Conservation (phyloP, 305 asterid genomes). For the Euphrasia arctica region DNA sequence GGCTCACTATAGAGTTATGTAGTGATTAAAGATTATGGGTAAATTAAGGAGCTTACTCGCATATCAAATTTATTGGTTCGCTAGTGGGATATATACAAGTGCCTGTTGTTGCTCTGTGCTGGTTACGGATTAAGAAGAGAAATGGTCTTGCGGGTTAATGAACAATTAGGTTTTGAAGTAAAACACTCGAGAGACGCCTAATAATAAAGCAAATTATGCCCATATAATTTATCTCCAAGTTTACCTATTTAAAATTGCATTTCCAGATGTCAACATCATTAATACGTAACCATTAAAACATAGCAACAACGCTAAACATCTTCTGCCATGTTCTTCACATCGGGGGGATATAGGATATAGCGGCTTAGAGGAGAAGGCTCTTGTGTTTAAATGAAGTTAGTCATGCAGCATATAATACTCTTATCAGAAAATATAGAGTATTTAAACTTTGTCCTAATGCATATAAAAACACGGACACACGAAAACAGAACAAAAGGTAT, state of each 20-base stretch:
- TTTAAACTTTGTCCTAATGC: background rate
- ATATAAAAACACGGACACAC: background rate
- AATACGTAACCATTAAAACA: background rate
- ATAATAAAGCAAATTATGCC: background rate
- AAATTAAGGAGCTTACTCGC: background rate
- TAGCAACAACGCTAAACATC: background rate
- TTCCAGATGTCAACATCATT: no score
- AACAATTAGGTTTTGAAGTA: background rate
- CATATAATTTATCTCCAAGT: background rate
- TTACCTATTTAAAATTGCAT: no score
- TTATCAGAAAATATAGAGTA: background rate
- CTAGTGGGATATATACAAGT: background rate
- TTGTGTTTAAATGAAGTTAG: background rate
- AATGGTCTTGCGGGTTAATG: background rate
- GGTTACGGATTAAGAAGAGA: background rate
- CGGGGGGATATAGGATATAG: background rate
- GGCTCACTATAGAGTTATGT: no score
- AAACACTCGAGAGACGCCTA: background rate
- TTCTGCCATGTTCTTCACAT: background rate
- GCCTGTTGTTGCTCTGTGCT: background rate
- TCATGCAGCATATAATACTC: background rate
- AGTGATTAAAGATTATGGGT: no score
- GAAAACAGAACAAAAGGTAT: background rate
- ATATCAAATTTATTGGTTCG: background rate
- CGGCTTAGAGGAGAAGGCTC: background rate